These are phyloP conservation scores for Saksenaea oblongispora DNA, from an alignment of 371 early-diverging fungal species.

Conservation along the genomic window DNA sequence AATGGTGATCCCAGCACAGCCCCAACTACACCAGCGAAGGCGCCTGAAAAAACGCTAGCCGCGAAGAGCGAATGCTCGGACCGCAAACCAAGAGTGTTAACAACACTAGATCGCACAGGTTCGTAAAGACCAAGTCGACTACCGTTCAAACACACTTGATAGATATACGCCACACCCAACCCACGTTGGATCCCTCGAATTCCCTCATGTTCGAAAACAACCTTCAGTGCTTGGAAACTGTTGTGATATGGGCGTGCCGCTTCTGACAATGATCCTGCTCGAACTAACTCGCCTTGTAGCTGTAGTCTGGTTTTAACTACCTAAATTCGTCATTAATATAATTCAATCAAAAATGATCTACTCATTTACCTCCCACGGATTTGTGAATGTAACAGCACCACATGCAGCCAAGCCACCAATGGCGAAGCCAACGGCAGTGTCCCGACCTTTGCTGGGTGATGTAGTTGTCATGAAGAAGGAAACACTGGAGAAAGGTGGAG, in stretches of 20 bases:
- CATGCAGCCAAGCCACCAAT: slow-evolving; percentile 84
- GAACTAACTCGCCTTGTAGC: slow-evolving; percentile 88
- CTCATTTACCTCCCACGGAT: slow-evolving; percentile 83
- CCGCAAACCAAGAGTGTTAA: slow-evolving; percentile 20
- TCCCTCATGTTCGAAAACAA: slow-evolving; percentile 84
- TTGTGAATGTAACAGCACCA: slow-evolving; percentile 93
- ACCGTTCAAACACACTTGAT: slow-evolving; percentile 93
- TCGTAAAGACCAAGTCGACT: slow-evolving; percentile 91
- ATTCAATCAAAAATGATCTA: not conserved
- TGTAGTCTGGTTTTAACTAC: slow-evolving; percentile 96
- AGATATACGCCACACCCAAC: slow-evolving; percentile 87
- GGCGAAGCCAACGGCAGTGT: slow-evolving; percentile 59
- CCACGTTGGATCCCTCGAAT: slow-evolving; percentile 89
- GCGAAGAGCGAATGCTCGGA: slow-evolving; percentile 38
- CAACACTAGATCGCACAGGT: slow-evolving; percentile 52
- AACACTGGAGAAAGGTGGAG: not conserved
- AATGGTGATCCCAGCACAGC: slow-evolving; percentile 88
- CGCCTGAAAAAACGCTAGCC: slow-evolving; percentile 67
- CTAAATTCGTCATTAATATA: slow-evolving; percentile 34
- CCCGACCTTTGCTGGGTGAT: slow-evolving; percentile 22
- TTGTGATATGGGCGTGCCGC: slow-evolving; percentile 72
- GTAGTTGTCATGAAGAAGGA: slow-evolving; percentile 1
- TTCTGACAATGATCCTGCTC: slow-evolving; percentile 50
- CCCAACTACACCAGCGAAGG: slow-evolving; percentile 76
- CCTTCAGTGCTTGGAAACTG: slow-evolving; percentile 75